Evolutionary conservation across 306 rosid species (phyloP), one percentile per base, ranked within the genome.

Genomic region (Begonia peltatifolia): DNA sequence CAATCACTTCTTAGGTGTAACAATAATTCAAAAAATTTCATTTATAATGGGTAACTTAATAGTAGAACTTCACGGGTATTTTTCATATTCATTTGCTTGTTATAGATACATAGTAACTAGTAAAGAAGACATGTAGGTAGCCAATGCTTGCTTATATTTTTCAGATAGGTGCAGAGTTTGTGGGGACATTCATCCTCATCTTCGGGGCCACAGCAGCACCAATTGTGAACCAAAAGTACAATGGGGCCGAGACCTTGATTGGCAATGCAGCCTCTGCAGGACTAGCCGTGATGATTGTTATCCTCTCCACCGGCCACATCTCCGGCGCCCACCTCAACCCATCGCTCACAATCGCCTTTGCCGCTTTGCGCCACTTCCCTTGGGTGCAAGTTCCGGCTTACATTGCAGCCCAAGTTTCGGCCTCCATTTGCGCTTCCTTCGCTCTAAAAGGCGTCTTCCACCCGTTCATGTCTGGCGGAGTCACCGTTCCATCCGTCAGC

Each of bases 281-380:
- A 1, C 50, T 80, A 11, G 84, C 72, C 0, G 78, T 71, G 63
- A 67, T 71, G 77, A 62, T 38, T 10, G 74, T 71, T 69, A 14
- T 63, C 49, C 50, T 68, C 11, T 47, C 79, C 4, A 43, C 46
- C 2, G 65, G 69, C 42, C 88, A 84, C 73, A 60, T 80, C 63
- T 84, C 83, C 9, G 74, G 81, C 8, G 88, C 76, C 8, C 83
- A 80, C 63, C 64, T 84, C 2, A 84, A 80, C 60, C 89, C 83
- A 5, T 71, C 83, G 0, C 74, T 80, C 12, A 80, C 86, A 20
- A 47, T 80, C 9, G 74, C 85, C 17, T 78, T 68, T 9, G 81
- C 76, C 6, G 16, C 67, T 12, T 50, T 77, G 43, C 59, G 68
- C 15, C 63, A 69, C 46, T 50, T 76, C 65, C 52, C 63, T 0